Conservation (phyloP, 2,329 filamentous ascomycete genomes). For the Allantophomopsis cytisporea region DNA sequence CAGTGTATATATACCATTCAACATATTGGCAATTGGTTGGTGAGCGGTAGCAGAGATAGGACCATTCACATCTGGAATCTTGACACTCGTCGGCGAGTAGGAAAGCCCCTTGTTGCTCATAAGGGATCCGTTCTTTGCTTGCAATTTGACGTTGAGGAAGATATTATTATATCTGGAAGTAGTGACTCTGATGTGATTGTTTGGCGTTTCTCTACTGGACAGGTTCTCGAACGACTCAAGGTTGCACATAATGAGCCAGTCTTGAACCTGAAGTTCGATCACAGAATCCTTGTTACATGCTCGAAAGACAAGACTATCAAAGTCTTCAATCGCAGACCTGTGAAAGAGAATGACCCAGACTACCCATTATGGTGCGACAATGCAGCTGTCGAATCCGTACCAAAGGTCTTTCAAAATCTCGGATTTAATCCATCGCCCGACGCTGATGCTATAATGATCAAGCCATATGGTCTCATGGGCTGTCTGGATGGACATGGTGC, state of each 20-base stretch:
- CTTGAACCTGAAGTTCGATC: conserved; percentile 84
- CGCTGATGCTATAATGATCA: conserved; percentile 36
- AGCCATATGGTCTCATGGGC: conserved; percentile 66
- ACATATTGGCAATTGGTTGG: conserved; percentile 71
- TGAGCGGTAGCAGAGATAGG: conserved; percentile 84
- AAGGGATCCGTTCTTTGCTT: conserved; percentile 81
- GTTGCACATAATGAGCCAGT: conserved; percentile 82
- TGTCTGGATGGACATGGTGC: conserved; percentile 74
- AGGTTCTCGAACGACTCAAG: conserved; percentile 62
- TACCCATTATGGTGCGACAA: conserved; percentile 24
- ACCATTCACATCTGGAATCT: conserved; percentile 87
- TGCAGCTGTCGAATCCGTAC: conserved; percentile 34
- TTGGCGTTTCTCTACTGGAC: conserved; percentile 86
- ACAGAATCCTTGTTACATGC: conserved; percentile 83
- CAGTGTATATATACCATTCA: conserved; percentile 96
- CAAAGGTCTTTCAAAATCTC: conserved; percentile 36
- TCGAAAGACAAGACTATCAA: conserved; percentile 97
- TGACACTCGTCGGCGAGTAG: conserved; percentile 62
- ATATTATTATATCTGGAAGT: conserved; percentile 89
- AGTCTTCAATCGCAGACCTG: conserved; percentile 70
- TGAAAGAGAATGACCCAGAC: conserved; percentile 46
- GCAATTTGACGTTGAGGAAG: conserved; percentile 86
- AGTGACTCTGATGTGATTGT: conserved; percentile 85
- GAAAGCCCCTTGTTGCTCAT: conserved; percentile 65
- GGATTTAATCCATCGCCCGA: conserved; percentile 30